Evolutionary conservation across 2,329 filamentous ascomycete genomes (phyloP).

Genomic region (Monilinia vaccinii-corymbosi): DNA sequence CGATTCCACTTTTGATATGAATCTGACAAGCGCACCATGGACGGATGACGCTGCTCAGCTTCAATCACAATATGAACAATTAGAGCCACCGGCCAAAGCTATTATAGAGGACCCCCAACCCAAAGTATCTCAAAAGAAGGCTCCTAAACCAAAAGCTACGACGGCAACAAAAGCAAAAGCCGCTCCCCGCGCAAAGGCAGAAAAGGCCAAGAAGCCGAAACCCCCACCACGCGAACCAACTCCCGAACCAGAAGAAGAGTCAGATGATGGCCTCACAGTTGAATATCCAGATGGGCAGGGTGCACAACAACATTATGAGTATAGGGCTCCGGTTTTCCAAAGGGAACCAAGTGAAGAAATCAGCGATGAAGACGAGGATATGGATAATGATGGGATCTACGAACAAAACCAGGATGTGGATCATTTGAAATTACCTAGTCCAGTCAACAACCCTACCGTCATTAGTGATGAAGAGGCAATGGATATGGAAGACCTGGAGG

Average conservation of each 20-base stretch:
- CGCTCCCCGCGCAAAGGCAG: constrained; percentile 25
- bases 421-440: constrained; percentile 44
- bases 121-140: constrained; percentile 19
- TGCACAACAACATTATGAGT: constrained; percentile 20
- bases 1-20: constrained; percentile 80
- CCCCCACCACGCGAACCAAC: constrained; percentile 24
- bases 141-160: constrained; percentile 24
- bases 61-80: constrained; percentile 56
- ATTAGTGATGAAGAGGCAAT: constrained; percentile 26
- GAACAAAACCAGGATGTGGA: constrained; percentile 30
- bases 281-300: constrained; percentile 49
- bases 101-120: constrained; percentile 6
- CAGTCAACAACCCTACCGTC: constrained; percentile 34
- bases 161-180: constrained; percentile 24
- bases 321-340: constrained; percentile 23
- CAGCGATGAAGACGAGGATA: constrained; percentile 39
- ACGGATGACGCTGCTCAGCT: constrained; percentile 56
- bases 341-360: constrained; percentile 29
- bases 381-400: constrained; percentile 36
- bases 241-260: constrained; percentile 34
- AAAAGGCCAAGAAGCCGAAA: constrained; percentile 30
- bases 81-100: constrained; percentile 30
- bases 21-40: constrained; percentile 61
- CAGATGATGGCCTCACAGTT: constrained; percentile 47
- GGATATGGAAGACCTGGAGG: constrained; percentile 27